A percentile compares a stretch with the other conserved stretches of the same genome.
Evolutionary conservation across 164 flowering plant genomes (phyloP).

Genomic region (Nelumbo lutea): DNA sequence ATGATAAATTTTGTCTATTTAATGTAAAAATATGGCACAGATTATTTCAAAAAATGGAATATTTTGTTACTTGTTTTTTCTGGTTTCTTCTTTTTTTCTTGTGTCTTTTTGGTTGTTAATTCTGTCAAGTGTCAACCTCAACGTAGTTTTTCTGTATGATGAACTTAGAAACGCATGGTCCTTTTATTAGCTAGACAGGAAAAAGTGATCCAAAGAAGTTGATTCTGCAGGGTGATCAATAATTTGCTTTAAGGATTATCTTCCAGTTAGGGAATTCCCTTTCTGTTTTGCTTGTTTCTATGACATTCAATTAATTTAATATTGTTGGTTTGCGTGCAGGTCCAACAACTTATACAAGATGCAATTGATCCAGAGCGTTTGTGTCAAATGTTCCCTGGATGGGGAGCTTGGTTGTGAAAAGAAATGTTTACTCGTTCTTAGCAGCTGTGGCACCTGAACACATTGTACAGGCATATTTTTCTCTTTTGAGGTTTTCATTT

Average conservation of each 20-base stretch:
- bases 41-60: too few relatives aligned
- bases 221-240: neutral
- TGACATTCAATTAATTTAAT: neutral
- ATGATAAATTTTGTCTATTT: too few relatives aligned
- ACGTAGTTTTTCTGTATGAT: too few relatives aligned
- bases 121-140: too few relatives aligned
- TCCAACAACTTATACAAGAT: constrained; percentile 95
- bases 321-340: constrained; percentile 32
- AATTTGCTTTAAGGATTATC: neutral
- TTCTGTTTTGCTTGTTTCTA: neutral
- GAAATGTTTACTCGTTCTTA: neutral
- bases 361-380: constrained; percentile 86
- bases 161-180: too few relatives aligned
- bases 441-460: constrained; percentile 11
- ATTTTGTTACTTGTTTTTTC: too few relatives aligned
- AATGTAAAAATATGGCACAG: too few relatives aligned
- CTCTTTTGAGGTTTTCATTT: neutral
- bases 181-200: neutral
- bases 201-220: neutral
- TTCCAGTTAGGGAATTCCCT: neutral
- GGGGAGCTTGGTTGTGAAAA: constrained; percentile 94
- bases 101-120: too few relatives aligned
- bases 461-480: constrained; percentile 25
- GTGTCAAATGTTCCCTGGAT: constrained; percentile 94
- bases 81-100: too few relatives aligned